These are phyloP conservation scores for Aspergillus homomorphus DNA, from an alignment of 495 filamentous ascomycete genomes.

Conservation along the genomic window DNA sequence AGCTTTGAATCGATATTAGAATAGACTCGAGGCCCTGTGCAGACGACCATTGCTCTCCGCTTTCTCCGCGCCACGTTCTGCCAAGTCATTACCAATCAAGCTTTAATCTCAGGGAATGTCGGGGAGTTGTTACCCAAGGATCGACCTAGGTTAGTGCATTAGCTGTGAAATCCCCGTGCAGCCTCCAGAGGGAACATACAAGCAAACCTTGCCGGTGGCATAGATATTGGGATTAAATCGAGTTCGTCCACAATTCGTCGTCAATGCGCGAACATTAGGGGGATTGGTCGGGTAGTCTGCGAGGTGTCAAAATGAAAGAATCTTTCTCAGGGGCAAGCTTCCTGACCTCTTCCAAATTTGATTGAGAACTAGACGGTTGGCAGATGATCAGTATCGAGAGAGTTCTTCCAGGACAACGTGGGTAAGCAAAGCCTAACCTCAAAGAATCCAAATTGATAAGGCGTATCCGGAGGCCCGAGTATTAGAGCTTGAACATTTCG, in stretches of 20 bases:
- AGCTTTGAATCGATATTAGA: slow-evolving; percentile 89
- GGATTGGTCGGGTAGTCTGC: slow-evolving; percentile 85
- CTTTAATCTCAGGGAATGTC: not conserved
- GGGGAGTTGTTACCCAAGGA: slow-evolving; percentile 67
- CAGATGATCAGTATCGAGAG: not conserved
- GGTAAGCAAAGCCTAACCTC: slow-evolving; percentile 53
- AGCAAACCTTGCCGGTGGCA: slow-evolving; percentile 81
- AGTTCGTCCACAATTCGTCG: slow-evolving; percentile 81
- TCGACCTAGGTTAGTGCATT: slow-evolving; percentile 58
- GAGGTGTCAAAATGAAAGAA: not conserved
- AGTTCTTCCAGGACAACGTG: no score
- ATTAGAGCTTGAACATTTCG: slow-evolving; percentile 85
- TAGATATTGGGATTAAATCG: slow-evolving; percentile 99
- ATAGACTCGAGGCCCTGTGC: slow-evolving; percentile 95
- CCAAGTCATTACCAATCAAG: slow-evolving; percentile 17
- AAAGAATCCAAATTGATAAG: slow-evolving; percentile 97
- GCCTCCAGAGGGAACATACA: slow-evolving; percentile 51
- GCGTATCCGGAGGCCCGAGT: slow-evolving; percentile 89
- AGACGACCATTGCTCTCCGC: slow-evolving; percentile 91
- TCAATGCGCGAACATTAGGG: slow-evolving; percentile 69
- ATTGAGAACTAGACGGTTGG: slow-evolving; percentile 19
- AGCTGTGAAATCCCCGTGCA: slow-evolving; percentile 16
- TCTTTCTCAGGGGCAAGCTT: not conserved
- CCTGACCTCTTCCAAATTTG: slow-evolving; percentile 22
- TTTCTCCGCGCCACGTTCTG: slow-evolving; percentile 90